Evolutionary conservation across 345 rosid genomes (phyloP).

Genomic region (Citrus inodora): DNA sequence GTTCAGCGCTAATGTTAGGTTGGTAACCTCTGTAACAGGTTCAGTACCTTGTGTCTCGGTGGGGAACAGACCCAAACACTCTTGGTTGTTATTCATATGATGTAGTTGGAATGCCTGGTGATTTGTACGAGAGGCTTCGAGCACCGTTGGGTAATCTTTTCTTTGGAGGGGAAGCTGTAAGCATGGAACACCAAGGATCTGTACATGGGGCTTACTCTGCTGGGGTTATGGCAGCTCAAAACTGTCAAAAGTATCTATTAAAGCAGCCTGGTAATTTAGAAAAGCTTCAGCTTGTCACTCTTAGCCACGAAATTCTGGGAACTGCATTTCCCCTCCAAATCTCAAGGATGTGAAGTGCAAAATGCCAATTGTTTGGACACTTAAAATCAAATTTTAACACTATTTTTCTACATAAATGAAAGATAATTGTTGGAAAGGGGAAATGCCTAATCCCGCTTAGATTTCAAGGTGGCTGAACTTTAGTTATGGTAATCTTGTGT

Average conservation of each 20-base stretch:
- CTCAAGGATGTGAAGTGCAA: conserved; percentile 67
- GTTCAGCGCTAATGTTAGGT: not conserved
- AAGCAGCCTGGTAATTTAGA: conserved; percentile 45
- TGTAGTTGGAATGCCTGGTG: conserved; percentile 67
- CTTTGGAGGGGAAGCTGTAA: conserved; percentile 89
- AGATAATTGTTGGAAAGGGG: not conserved
- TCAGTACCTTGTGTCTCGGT: conserved; percentile 59
- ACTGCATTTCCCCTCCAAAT: conserved; percentile 67
- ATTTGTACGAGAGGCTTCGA: conserved; percentile 64
- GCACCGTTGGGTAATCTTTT: conserved; percentile 63
- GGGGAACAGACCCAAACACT: conserved; percentile 82
- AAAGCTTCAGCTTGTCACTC: conserved; percentile 43
- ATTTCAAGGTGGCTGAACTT: too few species aligned
- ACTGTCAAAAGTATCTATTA: conserved; percentile 50
- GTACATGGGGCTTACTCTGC: conserved; percentile 86
- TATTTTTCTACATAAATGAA: not conserved
- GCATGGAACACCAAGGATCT: conserved; percentile 79
- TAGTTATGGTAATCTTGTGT: too few species aligned
- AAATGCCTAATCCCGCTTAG: too few species aligned
- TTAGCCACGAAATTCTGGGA: conserved; percentile 41
- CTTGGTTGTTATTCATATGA: conserved; percentile 84
- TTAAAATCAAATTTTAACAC: not conserved
- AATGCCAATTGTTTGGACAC: not conserved
- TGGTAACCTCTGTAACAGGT: conserved; percentile 37
- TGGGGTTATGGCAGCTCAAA: conserved; percentile 68